Conservation (phyloP, 345 rosid genomes). For the Theobroma cacao region DNA sequence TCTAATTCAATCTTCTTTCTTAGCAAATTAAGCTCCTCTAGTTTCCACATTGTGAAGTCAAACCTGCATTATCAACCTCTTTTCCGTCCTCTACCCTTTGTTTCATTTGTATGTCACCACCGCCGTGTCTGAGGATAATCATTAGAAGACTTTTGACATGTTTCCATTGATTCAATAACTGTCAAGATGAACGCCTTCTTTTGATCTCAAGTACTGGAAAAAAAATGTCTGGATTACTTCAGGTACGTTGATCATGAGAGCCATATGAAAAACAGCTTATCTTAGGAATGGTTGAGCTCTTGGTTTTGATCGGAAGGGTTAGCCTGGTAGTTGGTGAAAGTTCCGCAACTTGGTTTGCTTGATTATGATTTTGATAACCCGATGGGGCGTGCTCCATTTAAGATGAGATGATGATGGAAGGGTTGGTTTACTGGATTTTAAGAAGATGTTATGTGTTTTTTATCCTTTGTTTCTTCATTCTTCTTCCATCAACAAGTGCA, state of each 20-base stretch:
- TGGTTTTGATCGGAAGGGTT: neutral
- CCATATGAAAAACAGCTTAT: neutral
- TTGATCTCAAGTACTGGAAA: neutral
- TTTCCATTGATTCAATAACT: neutral
- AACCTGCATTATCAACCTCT: slow-evolving; percentile 26
- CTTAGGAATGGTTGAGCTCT: neutral
- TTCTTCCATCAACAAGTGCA: neutral
- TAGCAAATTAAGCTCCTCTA: slow-evolving; percentile 18
- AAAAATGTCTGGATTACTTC: too few species aligned
- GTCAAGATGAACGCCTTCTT: neutral
- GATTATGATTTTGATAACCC: slow-evolving; percentile 9
- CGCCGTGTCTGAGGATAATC: neutral
- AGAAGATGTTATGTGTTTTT: neutral
- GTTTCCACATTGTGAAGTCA: slow-evolving; percentile 46
- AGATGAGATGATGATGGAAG: slow-evolving; percentile 12
- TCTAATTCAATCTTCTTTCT: slow-evolving; percentile 24
- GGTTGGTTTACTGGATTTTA: neutral
- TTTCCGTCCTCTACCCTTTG: slow-evolving; percentile 20
- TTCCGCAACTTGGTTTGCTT: neutral
- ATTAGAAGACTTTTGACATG: neutral
- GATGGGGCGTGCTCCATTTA: slow-evolving; percentile 8
- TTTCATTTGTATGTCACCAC: neutral
- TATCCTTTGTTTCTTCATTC: neutral
- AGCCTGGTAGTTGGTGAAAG: neutral
- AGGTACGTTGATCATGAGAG: neutral